Evolutionary conservation across 108 stramenopile genomes (phyloP).

Genomic region (Tribonema minus): DNA sequence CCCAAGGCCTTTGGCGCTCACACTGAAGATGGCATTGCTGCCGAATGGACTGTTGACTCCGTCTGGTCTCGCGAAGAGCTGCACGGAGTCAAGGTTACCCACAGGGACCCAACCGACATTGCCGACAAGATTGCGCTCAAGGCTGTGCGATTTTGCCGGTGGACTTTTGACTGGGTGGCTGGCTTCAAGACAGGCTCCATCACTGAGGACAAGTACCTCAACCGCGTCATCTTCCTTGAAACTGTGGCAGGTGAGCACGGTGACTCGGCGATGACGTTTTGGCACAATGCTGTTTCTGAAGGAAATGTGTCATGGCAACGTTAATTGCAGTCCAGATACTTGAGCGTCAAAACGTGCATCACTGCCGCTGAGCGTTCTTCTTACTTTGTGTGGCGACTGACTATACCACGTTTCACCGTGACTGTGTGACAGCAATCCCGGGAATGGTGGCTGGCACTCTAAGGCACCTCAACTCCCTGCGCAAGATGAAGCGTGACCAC

Average conservation of each 20-base stretch:
- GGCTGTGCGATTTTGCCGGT: constrained; percentile 16
- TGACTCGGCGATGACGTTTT: too few relatives aligned
- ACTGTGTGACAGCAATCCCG: too few relatives aligned
- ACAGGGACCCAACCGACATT: constrained; percentile 27
- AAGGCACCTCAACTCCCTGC: constrained; percentile 79
- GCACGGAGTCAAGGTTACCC: constrained; percentile 31
- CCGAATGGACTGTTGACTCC: too few relatives aligned
- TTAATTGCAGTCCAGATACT: too few relatives aligned
- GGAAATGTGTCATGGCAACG: too few relatives aligned
- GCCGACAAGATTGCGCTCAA: constrained; percentile 14
- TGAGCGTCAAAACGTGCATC: too few relatives aligned
- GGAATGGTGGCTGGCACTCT: constrained; percentile 46
- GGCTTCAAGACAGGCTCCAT: constrained; percentile 41
- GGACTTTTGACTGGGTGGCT: constrained; percentile 38
- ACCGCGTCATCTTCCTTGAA: constrained; percentile 45
- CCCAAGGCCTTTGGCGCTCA: too few relatives aligned
- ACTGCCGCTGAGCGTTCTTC: too few relatives aligned
- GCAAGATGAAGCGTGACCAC: constrained; percentile 74
- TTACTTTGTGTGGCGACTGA: not conserved
- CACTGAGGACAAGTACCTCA: constrained; percentile 46
- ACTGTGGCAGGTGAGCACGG: constrained; percentile 49
- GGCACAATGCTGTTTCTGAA: too few relatives aligned
- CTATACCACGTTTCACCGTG: not conserved
- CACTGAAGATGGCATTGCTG: too few relatives aligned
- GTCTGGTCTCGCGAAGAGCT: constrained; percentile 41